Base-by-base conservation (phyloP, 768 basidiomycete genomes). In the Leccinum rimulosum region DNA sequence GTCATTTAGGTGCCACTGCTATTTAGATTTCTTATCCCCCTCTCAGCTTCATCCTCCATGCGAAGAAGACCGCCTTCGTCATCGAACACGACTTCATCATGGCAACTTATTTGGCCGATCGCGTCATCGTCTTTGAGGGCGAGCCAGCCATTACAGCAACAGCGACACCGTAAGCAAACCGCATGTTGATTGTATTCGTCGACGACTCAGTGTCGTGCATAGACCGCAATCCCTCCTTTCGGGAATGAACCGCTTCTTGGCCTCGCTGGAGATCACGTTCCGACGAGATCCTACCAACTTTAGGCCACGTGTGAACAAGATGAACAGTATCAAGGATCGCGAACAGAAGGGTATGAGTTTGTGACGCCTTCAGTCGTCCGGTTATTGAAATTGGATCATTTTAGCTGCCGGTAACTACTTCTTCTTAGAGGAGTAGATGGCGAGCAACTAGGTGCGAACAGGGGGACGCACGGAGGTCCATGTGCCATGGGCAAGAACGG, bases 51-150 rank as follows among this genome's bases (percentile, higher is more conserved):
- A 93, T 99, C 69, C 86, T 98, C 31, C 91, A 97, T 70, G 85
- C 94, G 14, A 97, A 97, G 81, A 95, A 95, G 78, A 98, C 95
- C 1, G 97, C 97, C 0, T 98, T 99, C 73, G 84, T 99, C 67
- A 98, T 99, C 70, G 97, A 99, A 82, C 97, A 99, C 86, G 96
- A 98, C 80, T 98, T 99, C 75, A 97, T 98, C 79, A 98, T 98
- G 96, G 95, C 96, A 4, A 98, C 96, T 2, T 98, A 99, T 75
- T 90, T 99, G 57, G 96, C 97, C 45, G 97, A 99, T 72, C 90
- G 96, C 50, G 94, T 97, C 67, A 94, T 96, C 60, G 93, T 95
- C 12, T 95, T 93, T 66, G 88, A 91, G 71, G 92, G 92, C 40
- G 75, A 85, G 66, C 96, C 97, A 6, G 95, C 95, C 45, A 75